phyloP scores from a whole-genome alignment of 2,329 filamentous ascomycete species.

The Phaeosphaeriaceae sp. region DNA sequence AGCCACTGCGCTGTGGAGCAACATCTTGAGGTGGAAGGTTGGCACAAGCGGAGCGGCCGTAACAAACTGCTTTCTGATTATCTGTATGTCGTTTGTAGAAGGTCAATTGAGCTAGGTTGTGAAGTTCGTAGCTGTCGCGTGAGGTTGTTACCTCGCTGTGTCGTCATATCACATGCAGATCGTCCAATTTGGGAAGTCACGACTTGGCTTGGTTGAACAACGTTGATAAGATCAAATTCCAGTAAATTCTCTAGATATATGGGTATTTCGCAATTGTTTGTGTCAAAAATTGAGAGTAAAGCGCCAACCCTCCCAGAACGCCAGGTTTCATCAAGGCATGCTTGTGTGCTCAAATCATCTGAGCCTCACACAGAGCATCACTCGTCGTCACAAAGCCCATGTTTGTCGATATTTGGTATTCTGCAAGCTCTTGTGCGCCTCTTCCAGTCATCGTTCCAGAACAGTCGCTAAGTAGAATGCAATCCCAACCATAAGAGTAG shows the following conservation, averaged over 20 bases:
- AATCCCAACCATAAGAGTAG: constrained; percentile 53
- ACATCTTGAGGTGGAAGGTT: constrained; percentile 22
- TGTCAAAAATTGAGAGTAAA: constrained; percentile 4
- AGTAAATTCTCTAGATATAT: constrained; percentile 5
- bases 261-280: constrained; percentile 17
- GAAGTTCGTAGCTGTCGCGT: constrained; percentile 19
- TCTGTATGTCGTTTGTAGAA: neutral
- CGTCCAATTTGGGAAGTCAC: constrained; percentile 17
- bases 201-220: neutral
- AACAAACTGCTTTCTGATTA: too few species aligned
- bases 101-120: neutral
- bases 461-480: constrained; percentile 51
- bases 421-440: constrained; percentile 49
- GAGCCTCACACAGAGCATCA: constrained; percentile 37
- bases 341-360: constrained; percentile 13
- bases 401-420: constrained; percentile 53
- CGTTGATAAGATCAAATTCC: neutral
- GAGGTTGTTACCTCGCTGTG: constrained; percentile 24
- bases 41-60: too few species aligned
- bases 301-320: constrained; percentile 1
- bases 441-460: constrained; percentile 52
- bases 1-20: constrained; percentile 9
- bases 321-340: constrained; percentile 3
- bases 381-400: constrained; percentile 54
- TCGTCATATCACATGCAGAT: constrained; percentile 42